Evolutionary conservation across 2,329 filamentous ascomycete genomes (phyloP), one percentile per base, ranked within the genome.

Genomic region (Botrytis squamosa): DNA sequence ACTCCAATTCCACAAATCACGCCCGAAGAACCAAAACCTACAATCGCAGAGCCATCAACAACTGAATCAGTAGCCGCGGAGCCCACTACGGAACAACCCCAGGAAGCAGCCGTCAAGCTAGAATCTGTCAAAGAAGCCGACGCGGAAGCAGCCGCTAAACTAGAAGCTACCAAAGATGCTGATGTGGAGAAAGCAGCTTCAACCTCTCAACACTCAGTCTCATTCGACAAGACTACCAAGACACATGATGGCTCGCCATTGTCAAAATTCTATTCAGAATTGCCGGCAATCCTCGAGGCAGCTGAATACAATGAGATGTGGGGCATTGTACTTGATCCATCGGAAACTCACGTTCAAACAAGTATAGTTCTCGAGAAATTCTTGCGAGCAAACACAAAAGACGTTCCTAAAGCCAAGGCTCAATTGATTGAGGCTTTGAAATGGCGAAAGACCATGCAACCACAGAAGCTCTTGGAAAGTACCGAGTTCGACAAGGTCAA

Each of bases 301-400:
- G 84, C 88, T 70, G 86, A 84, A 25, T 87, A 97, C 83, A 84
- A 84, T 70, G 94, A 98, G 85, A 93, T 98, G 87, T 98, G 95
- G 90, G 95, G 95, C 67, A 90, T 98, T 71, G 85, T 88, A 46
- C 88, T 98, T 63, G 52, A 71, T 36, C 75, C 79, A 57, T 80
- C 81, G 60, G 71, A 73, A 60, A 78, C 84, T 59, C 87, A 94
- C 79, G 86, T 95, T 70, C 93, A 93, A 72, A 94, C 92, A 66
- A 91, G 92, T 81, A 91, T 97, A 78, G 89, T 98, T 70, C 86
- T 98, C 67, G 94, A 97, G 82, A 98, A 98, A 85, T 98, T 95
- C 84, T 88, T 98, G 73, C 93, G 95, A 78, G 95, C 95, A 81
- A 98, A 98, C 82, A 90, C 91, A 75, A 91, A 91, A 75, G 90